phyloP scores from a whole-genome alignment of 768 basidiomycete species.

The Serendipita sp. region DNA sequence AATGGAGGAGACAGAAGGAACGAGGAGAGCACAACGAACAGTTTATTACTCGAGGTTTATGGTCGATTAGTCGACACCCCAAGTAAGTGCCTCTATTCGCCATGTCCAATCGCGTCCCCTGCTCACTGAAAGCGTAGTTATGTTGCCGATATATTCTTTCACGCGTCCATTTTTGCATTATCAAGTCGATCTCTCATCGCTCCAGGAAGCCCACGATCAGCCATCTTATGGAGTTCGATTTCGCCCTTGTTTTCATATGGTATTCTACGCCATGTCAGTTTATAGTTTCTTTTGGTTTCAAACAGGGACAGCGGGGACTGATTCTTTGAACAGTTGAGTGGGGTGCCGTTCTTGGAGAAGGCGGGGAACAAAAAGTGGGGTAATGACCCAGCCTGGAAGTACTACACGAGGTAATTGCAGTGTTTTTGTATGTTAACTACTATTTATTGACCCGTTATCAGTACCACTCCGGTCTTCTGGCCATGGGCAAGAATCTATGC shows the following conservation, averaged over 20 bases:
- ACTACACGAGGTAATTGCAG: slow-evolving; percentile 38
- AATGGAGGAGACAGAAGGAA: slow-evolving; percentile 44
- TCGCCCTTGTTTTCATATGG: slow-evolving; percentile 53
- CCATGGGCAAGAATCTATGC: slow-evolving; percentile 14
- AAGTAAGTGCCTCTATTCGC: slow-evolving; percentile 51
- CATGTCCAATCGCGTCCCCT: no score
- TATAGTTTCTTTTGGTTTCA: background rate
- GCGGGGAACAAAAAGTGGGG: slow-evolving; percentile 41
- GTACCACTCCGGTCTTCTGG: slow-evolving; percentile 24
- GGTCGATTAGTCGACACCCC: slow-evolving; percentile 53
- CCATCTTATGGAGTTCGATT: slow-evolving; percentile 31
- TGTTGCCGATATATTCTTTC: slow-evolving; percentile 54
- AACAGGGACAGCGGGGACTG: background rate
- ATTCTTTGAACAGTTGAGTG: slow-evolving; percentile 31
- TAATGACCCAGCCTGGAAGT: slow-evolving; percentile 38
- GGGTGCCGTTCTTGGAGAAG: slow-evolving; percentile 55
- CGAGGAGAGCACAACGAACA: slow-evolving; percentile 51
- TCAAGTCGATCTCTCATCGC: slow-evolving; percentile 34
- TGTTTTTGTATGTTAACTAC: no score
- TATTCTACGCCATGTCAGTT: slow-evolving; percentile 34
- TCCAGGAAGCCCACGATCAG: slow-evolving; percentile 29
- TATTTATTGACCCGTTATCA: slow-evolving; percentile 9
- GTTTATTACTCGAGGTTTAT: slow-evolving; percentile 57
- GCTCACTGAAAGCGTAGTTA: slow-evolving; percentile 29
- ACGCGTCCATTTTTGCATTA: slow-evolving; percentile 49